A percentile compares a stretch with the other conserved stretches of the same genome.
Conservation (phyloP, 2,329 filamentous ascomycete species). For the Rhytidhysteron rufulum region DNA sequence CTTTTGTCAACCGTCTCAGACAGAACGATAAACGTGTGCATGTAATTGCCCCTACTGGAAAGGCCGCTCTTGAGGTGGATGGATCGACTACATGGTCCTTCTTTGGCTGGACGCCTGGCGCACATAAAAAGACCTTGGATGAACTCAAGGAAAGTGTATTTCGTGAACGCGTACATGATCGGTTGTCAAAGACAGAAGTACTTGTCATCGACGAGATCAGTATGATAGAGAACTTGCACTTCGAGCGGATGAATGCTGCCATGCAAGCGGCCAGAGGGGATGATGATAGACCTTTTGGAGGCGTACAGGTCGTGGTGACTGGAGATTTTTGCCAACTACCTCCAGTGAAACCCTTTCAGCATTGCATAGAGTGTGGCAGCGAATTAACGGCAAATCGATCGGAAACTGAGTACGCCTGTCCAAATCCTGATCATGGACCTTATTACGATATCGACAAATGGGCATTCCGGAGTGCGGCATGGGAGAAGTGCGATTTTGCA, state of each 20-base stretch:
- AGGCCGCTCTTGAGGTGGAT: conserved; percentile 54
- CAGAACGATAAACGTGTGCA: conserved; percentile 38
- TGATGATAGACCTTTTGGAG: conserved; percentile 36
- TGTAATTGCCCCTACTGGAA: conserved; percentile 58
- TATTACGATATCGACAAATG: conserved; percentile 54
- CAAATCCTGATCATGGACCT: conserved; percentile 28
- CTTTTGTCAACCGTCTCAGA: conserved; percentile 41
- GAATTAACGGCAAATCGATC: conserved; percentile 18
- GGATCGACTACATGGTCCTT: conserved; percentile 57
- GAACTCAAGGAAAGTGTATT: conserved; percentile 29
- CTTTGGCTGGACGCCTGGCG: conserved; percentile 52
- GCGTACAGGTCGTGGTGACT: conserved; percentile 54
- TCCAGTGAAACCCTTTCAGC: conserved; percentile 54
- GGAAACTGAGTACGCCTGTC: conserved; percentile 28
- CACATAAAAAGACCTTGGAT: conserved; percentile 41
- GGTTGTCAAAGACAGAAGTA: conserved; percentile 47
- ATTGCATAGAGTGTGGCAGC: conserved; percentile 50
- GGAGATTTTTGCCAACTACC: conserved; percentile 61
- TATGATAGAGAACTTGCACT: conserved; percentile 57
- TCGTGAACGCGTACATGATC: conserved; percentile 30
- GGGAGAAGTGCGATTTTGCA: conserved; percentile 52
- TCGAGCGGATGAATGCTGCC: conserved; percentile 50
- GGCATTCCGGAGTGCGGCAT: conserved; percentile 56
- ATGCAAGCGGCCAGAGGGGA: conserved; percentile 39
- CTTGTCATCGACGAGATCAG: conserved; percentile 66